Evolutionary conservation across 2,329 filamentous ascomycete species (phyloP).

Genomic region (Pseudogymnoascus sp.): DNA sequence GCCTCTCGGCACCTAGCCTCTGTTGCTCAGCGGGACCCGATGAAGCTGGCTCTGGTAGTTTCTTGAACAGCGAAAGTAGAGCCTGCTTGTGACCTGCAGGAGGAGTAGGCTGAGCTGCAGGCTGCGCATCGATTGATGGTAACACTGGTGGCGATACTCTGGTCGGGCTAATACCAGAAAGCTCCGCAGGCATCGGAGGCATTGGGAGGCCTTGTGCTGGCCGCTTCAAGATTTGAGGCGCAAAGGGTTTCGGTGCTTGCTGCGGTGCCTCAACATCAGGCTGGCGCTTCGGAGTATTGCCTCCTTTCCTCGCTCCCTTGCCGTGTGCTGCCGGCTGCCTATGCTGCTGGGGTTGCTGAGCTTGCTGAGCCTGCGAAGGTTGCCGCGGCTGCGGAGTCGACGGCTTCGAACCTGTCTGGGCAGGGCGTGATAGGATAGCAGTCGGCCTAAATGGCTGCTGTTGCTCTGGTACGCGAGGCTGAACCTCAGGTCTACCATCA

Average conservation of each 20-base stretch:
- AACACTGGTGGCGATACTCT: constrained; percentile 21
- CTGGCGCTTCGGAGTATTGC: background rate
- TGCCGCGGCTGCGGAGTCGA: background rate
- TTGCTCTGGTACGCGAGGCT: constrained; percentile 4
- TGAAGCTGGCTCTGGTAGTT: constrained; percentile 12
- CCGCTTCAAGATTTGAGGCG: constrained; percentile 45
- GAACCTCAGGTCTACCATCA: constrained; percentile 10
- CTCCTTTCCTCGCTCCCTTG: background rate
- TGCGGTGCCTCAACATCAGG: constrained; percentile 27
- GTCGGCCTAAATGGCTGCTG: constrained; percentile 3
- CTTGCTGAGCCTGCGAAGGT: background rate
- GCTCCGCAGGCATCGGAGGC: constrained; percentile 14
- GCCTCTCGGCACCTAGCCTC: background rate
- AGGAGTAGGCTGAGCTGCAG: constrained; percentile 26
- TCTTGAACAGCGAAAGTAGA: constrained; percentile 28
- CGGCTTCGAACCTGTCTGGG: constrained; percentile 4
- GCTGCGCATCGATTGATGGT: background rate
- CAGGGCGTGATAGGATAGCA: background rate
- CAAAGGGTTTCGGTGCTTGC: constrained; percentile 37
- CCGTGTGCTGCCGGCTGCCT: constrained; percentile 5
- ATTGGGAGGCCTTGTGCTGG: constrained; percentile 32
- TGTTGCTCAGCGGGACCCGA: background rate
- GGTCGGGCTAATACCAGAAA: constrained; percentile 21
- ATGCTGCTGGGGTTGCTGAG: background rate
- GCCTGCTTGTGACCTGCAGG: constrained; percentile 38